Conservation (phyloP, 768 basidiomycete genomes). For the Gloeostereum incarnatum region DNA sequence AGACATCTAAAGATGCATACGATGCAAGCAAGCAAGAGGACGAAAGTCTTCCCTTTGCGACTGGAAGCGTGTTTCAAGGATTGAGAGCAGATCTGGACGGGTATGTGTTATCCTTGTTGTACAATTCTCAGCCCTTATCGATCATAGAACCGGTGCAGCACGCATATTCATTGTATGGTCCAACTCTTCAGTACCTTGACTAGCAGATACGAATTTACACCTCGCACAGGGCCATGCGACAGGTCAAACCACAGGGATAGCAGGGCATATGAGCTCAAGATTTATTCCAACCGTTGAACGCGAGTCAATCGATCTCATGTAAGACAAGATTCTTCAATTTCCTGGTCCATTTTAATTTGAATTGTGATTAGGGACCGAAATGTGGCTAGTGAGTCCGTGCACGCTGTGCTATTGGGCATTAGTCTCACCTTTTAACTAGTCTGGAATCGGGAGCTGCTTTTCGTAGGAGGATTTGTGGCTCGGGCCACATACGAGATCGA, state of each 20-base stretch:
- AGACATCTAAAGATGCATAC: constrained; percentile 81
- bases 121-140: constrained; percentile 3
- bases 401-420: constrained; percentile 4
- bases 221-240: constrained; percentile 74
- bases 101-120: constrained; percentile 26
- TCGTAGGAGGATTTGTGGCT: constrained; percentile 73
- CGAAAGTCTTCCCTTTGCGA: constrained; percentile 42
- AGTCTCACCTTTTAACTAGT: constrained; percentile 26
- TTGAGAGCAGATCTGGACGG: constrained; percentile 81
- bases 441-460: constrained; percentile 89
- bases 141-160: constrained; percentile 48
- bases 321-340: constrained; percentile 14
- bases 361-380: constrained; percentile 56
- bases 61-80: constrained; percentile 81
- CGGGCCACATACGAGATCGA: constrained; percentile 84
- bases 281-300: constrained; percentile 97
- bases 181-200: constrained; percentile 10
- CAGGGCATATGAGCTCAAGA: constrained; percentile 47
- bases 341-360: not conserved
- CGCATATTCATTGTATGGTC: constrained; percentile 84
- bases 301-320: constrained; percentile 88
- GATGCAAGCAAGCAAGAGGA: constrained; percentile 68
- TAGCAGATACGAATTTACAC: constrained; percentile 5
- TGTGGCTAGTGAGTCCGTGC: constrained; percentile 48
- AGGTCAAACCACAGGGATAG: constrained; percentile 82